Percentiles rank a stretch among this genome's conserved stretches.
Conservation (phyloP, 768 basidiomycete species). For the Auricularia auricula-judae region DNA sequence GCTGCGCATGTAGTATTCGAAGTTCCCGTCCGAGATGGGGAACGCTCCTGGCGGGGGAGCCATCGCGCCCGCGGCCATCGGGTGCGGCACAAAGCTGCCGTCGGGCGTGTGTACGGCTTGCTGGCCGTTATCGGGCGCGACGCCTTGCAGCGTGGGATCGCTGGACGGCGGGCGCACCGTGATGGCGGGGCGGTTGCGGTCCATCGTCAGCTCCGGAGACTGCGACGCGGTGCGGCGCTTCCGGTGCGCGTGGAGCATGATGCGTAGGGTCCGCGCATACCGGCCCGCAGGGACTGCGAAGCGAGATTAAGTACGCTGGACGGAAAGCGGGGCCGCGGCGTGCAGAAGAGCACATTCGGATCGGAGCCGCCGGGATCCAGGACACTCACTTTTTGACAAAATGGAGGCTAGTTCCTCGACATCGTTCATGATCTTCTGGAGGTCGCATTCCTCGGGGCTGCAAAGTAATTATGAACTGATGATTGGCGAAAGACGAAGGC, state of each 20-base stretch:
- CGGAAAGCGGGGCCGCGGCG: background rate
- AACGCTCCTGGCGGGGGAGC: background rate
- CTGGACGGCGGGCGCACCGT: constrained; percentile 23
- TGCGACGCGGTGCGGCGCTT: constrained; percentile 31
- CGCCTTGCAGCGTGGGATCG: background rate
- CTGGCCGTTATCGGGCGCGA: background rate
- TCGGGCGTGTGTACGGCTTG: constrained; percentile 2
- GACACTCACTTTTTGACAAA: constrained; percentile 61
- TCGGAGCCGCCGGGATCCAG: background rate
- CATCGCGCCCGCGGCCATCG: background rate
- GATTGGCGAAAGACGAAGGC: background rate
- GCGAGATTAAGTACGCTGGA: background rate
- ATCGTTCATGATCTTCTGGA: constrained; percentile 57
- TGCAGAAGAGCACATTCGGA: constrained; percentile 5
- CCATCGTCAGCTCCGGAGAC: constrained; percentile 50
- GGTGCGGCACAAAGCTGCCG: background rate
- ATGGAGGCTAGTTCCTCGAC: constrained; percentile 69
- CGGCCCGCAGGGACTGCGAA: constrained; percentile 77
- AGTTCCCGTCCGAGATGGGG: constrained; percentile 10
- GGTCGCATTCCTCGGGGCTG: constrained; percentile 77
- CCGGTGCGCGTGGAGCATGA: constrained; percentile 70
- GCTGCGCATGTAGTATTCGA: constrained; percentile 67
- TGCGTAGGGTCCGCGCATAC: constrained; percentile 79
- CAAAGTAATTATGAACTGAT: constrained; percentile 4
- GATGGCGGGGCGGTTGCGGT: constrained; percentile 36